Conservation (phyloP, 116 monocot species). For the Papilionanthe hybrid region DNA sequence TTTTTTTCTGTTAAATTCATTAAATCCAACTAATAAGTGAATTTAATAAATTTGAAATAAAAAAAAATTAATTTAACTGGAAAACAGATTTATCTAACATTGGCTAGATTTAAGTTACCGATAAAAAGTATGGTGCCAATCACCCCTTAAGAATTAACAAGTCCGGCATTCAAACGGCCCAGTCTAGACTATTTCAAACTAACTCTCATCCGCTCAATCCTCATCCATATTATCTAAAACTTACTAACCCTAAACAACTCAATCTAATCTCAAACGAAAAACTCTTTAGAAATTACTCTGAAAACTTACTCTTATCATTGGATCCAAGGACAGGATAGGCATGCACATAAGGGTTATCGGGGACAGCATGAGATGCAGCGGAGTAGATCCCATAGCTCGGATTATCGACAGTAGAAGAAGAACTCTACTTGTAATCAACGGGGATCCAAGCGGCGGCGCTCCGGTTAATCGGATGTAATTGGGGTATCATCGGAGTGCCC, state of each 20-base stretch:
- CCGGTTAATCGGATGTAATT: neutral
- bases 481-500: slow-evolving; percentile 8
- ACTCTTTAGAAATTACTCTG: neutral
- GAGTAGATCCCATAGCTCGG: neutral
- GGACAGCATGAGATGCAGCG: neutral
- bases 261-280: neutral
- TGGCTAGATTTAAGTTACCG: too few relatives aligned
- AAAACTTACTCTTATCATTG: slow-evolving; percentile 31
- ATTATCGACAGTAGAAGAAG: neutral
- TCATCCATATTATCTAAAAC: neutral
- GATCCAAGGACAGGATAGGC: slow-evolving; percentile 32
- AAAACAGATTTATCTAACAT: too few relatives aligned
- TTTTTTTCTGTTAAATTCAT: too few relatives aligned
- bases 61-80: too few relatives aligned
- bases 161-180: too few relatives aligned
- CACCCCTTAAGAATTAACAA: too few relatives aligned
- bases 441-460: neutral
- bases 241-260: neutral
- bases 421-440: neutral
- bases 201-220: neutral
- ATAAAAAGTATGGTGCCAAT: too few relatives aligned
- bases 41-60: too few relatives aligned
- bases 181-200: too few relatives aligned
- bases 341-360: too few relatives aligned
- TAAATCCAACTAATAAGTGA: too few relatives aligned